Conservation (phyloP, 2,329 filamentous ascomycete species). For the Lachnellula occidentalis region DNA sequence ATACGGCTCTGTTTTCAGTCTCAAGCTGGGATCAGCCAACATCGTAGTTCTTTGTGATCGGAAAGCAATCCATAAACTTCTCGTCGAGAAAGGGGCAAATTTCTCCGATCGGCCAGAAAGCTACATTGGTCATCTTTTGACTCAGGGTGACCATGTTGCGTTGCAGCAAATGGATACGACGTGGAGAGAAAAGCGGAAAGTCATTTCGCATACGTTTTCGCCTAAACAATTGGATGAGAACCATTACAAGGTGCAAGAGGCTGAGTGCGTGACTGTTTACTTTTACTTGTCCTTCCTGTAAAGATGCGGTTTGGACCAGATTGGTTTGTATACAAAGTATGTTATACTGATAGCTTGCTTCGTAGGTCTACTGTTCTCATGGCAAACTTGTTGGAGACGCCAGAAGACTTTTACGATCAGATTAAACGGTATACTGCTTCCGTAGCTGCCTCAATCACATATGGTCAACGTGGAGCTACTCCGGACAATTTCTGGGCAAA, state of each 20-base stretch:
- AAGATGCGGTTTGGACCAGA: too few species aligned
- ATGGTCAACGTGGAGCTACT: background rate
- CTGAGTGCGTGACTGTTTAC: too few species aligned
- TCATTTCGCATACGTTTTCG: background rate
- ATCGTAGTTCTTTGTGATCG: constrained; percentile 5
- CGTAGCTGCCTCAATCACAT: constrained; percentile 15
- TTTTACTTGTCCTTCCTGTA: too few species aligned
- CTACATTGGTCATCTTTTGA: background rate
- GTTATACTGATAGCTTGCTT: too few species aligned
- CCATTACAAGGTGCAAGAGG: too few species aligned
- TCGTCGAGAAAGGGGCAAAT: constrained; percentile 3
- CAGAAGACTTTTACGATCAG: constrained; percentile 2
- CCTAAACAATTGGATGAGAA: too few species aligned
- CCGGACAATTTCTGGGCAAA: constrained; percentile 17
- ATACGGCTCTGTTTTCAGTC: constrained; percentile 3
- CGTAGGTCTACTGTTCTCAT: background rate
- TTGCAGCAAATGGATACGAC: background rate
- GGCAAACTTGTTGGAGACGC: background rate
- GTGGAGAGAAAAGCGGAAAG: constrained; percentile 3
- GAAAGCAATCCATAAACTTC: constrained; percentile 1
- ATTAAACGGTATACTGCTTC: constrained; percentile 35
- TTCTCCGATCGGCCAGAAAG: constrained; percentile 3
- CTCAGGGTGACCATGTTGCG: too few species aligned
- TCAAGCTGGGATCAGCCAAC: constrained; percentile 6
- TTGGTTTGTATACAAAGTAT: too few species aligned